Evolutionary conservation across 1,284 basidiomycete genomes (phyloP).

Genomic region (Erythrobasidium hasegawianum): DNA sequence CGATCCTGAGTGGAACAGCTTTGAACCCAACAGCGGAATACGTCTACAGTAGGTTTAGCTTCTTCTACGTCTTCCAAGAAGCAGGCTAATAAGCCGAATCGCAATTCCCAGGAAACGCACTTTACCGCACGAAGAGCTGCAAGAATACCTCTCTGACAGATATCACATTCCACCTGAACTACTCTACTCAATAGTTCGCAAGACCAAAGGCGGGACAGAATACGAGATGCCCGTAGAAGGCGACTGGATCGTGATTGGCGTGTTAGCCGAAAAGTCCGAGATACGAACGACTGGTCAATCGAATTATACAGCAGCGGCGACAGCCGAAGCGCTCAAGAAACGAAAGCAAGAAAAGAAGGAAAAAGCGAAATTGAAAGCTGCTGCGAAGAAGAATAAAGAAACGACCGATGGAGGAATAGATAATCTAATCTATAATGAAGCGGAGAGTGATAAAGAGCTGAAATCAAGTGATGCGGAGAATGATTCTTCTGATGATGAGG

Average conservation of each 20-base stretch:
- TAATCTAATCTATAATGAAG: constrained; percentile 18
- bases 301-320: background rate
- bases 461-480: constrained; percentile 40
- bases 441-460: constrained; percentile 29
- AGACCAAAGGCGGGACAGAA: constrained; percentile 69
- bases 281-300: constrained; percentile 57
- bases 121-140: constrained; percentile 69
- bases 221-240: constrained; percentile 86
- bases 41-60: constrained; percentile 65
- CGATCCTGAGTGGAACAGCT: constrained; percentile 66
- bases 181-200: constrained; percentile 77
- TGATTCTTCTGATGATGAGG: constrained; percentile 51
- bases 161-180: constrained; percentile 81
- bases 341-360: constrained; percentile 20
- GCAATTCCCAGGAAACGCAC: constrained; percentile 59
- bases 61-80: background rate
- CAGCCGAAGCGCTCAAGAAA: constrained; percentile 15
- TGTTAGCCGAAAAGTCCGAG: constrained; percentile 76
- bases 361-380: constrained; percentile 15
- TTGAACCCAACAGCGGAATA: constrained; percentile 86
- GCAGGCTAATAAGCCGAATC: background rate
- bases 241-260: constrained; percentile 87
- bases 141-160: constrained; percentile 75
- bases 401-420: constrained; percentile 9
- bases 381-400: background rate